Evolutionary conservation across 108 stramenopile species (phyloP), one percentile per base, ranked within the genome.

Genomic region (Epithemia pelagica): DNA sequence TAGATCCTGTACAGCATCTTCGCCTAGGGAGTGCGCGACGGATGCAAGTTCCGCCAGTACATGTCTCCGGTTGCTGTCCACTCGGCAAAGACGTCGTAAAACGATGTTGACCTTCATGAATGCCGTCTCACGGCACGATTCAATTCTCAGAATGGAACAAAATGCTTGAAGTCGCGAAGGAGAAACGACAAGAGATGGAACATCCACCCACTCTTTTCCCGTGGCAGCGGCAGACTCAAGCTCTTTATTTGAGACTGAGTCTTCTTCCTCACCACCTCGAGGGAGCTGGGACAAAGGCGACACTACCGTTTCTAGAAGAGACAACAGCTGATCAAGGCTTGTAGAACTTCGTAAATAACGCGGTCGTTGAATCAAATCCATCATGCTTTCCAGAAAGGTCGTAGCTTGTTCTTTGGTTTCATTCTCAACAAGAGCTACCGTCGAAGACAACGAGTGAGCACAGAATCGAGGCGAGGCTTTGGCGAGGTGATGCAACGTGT

Each of bases 81-180:
- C 85, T 65, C 86, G 59, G 57, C 88, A 85, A 19, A 95, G 78
- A 24, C 87, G 67, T 58, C 86, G 66, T 53, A 81, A 75, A 30
- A 95, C 74, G 5, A 82, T 78, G 70, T 87, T 90, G 55, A 95
- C 84, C 57, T 87, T 91, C 10, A 71, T 33, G 64, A 91, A 90
- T 22, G 82, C 73, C 20, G 87, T 62, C 55, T 95, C 93, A 32
- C 82, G 86, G 67, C 86, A 91, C 54, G 72, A 84, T 68, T 91
- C 93, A 56, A 87, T 78, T 57, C 86, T 59, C 2, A 95, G 66
- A 56, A 87, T 70, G 46, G 83, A 84, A 70, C 89, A 84, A 0
- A 95, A 77, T 15, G 84, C 60, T 56, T 88, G 79, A 8, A 95
- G 75, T 30, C 88, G 71, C 10, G 58, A 66, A 28, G 76, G 81